These are phyloP conservation scores for Suhomyces chickasaworum DNA, from an alignment of 1,139 yeast genomes.

Conservation along the genomic window DNA sequence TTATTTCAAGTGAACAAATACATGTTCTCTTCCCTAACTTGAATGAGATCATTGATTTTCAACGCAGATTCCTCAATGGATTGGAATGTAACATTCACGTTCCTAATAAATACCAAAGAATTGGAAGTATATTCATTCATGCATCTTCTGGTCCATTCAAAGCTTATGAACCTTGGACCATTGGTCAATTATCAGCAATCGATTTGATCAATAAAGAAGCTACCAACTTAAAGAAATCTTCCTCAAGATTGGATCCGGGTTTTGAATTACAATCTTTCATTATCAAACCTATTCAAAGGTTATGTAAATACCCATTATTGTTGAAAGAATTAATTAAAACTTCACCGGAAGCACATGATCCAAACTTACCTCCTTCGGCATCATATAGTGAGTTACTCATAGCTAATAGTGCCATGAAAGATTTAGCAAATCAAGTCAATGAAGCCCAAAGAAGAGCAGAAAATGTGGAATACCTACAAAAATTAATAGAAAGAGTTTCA, in stretches of 20 bases:
- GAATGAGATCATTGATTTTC: constrained; percentile 84
- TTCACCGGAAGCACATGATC: constrained; percentile 39
- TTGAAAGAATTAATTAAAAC: constrained; percentile 72
- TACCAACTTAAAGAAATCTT: constrained; percentile 54
- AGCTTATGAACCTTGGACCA: constrained; percentile 89
- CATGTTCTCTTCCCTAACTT: constrained; percentile 87
- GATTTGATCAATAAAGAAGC: constrained; percentile 74
- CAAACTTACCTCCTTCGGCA: constrained; percentile 47
- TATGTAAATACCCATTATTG: constrained; percentile 89
- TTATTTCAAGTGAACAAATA: constrained; percentile 76
- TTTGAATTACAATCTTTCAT: constrained; percentile 88
- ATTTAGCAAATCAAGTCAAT: constrained; percentile 81
- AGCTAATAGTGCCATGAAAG: constrained; percentile 65
- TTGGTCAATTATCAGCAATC: constrained; percentile 82
- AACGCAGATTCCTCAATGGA: constrained; percentile 84
- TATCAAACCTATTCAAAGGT: constrained; percentile 91
- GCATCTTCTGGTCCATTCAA: constrained; percentile 78
- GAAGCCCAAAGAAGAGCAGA: constrained; percentile 94
- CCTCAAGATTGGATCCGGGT: constrained; percentile 74
- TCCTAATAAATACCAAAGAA: constrained; percentile 74
- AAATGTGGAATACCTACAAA: constrained; percentile 71
- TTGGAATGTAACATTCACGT: constrained; percentile 84
- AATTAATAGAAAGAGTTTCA: constrained; percentile 68
- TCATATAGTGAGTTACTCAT: constrained; percentile 66
- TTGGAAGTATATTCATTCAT: constrained; percentile 85